These are phyloP conservation scores for Penicillium cosmopolitanum DNA, from an alignment of 495 filamentous ascomycete genomes.

Conservation along the genomic window DNA sequence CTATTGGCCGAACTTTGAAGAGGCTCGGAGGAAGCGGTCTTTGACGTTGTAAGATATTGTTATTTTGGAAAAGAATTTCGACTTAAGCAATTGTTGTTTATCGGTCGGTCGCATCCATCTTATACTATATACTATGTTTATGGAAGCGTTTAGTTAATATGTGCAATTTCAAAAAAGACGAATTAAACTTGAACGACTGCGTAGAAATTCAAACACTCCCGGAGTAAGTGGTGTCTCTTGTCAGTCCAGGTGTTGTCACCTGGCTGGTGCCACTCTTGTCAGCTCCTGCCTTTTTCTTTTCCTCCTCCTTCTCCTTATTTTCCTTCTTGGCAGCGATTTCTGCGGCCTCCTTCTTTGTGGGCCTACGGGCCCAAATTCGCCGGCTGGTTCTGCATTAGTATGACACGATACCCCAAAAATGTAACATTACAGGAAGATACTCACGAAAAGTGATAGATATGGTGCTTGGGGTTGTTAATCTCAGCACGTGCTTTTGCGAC, in stretches of 20 bases:
- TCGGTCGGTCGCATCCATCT: too few relatives aligned
- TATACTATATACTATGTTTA: neutral
- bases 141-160: neutral
- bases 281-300: neutral
- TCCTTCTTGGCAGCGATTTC: neutral
- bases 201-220: neutral
- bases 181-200: neutral
- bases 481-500: conserved; percentile 3
- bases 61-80: too few relatives aligned
- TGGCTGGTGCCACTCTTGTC: neutral
- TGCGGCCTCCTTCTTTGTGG: neutral
- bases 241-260: neutral
- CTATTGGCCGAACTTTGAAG: too few relatives aligned
- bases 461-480: neutral
- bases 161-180: neutral
- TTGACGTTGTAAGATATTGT: too few relatives aligned
- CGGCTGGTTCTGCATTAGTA: neutral
- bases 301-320: neutral
- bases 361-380: conserved; percentile 12
- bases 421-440: neutral
- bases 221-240: neutral
- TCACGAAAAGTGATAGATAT: conserved; percentile 8
- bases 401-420: neutral
- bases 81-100: too few relatives aligned
- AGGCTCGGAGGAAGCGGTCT: too few relatives aligned